Evolutionary conservation across 2,329 filamentous ascomycete species (phyloP), one percentile per base, ranked within the genome.

Genomic region (Blumeria graminis): DNA sequence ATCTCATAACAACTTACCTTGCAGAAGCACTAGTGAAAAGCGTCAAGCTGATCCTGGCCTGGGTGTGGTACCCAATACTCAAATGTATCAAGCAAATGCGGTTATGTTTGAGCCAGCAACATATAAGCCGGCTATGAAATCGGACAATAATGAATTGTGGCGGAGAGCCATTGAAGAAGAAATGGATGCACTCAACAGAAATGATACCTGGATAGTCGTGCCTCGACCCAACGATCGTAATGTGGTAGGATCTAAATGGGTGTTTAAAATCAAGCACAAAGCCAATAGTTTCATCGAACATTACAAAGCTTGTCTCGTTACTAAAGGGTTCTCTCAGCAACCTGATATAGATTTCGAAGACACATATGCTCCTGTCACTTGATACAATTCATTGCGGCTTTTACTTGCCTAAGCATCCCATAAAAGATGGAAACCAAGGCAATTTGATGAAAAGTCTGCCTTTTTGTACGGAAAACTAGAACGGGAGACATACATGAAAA

Each of bases 221-320:
- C 22, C 22, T 52, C 48, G 48, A 11, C 48, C 48, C 14, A 10
- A 52, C 14, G 18, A 52, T 52, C 32, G 32, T 52, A 52, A 52
- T 52, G 32, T 52, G n/a, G 48, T 52, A 16, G 48, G 48, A 22
- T 35, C 11, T 33, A 13, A n/a, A 52, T 52, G 32, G 7, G 48
- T 35, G 10, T 52, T 50, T 35, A 52, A 35, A 52, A 35, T 52
- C 48, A 52, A 52, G 48, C 7, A 52, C 18, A 52, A 52, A 52
- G 48, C 32, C 32, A 33, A 50, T 50, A n/a, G 36, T 8, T 39
- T 14, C 8, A 14, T 39, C 8, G 36, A 39, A 39, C 36, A 14
- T 39, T 39, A 14, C n/a, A 45, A 45, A 45, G 41, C n/a, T 16
- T 16, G 41, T 45, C 18, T 45, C 7, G 48, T 52, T 1, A 33